These are phyloP conservation scores for Saccharomyces jurei DNA, from an alignment of 805 yeast genomes.

Conservation along the genomic window DNA sequence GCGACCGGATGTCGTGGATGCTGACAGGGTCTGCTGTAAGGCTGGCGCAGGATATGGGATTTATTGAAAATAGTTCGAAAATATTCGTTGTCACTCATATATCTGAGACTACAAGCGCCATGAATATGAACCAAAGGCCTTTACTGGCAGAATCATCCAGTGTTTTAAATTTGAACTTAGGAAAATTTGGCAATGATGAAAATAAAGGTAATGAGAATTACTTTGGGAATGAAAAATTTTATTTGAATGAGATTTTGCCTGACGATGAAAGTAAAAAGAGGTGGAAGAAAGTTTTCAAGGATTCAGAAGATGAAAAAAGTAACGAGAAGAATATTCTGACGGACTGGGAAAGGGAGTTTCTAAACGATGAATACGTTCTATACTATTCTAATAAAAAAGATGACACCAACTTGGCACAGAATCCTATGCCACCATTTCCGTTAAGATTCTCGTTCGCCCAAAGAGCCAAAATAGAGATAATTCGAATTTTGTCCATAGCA, in stretches of 20 bases:
- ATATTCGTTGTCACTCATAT: constrained; percentile 78
- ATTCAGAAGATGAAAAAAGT: constrained; percentile 6
- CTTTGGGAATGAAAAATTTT: constrained; percentile 29
- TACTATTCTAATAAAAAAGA: constrained; percentile 15
- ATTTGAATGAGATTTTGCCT: constrained; percentile 21
- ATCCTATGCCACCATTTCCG: constrained; percentile 12
- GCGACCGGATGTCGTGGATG: constrained; percentile 92
- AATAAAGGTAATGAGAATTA: constrained; percentile 35
- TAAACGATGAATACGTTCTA: constrained; percentile 28
- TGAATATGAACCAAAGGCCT: constrained; percentile 71
- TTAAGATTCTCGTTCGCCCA: constrained; percentile 55
- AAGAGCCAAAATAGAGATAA: constrained; percentile 69
- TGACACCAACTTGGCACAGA: constrained; percentile 1
- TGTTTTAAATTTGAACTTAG: constrained; percentile 44
- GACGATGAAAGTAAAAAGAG: constrained; percentile 19
- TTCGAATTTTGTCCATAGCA: constrained; percentile 72
- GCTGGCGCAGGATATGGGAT: constrained; percentile 77
- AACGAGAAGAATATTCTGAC: constrained; percentile 8
- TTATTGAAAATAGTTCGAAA: constrained; percentile 64
- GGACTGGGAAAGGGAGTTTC: constrained; percentile 25
- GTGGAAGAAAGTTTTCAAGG: constrained; percentile 17
- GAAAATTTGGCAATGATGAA: neutral
- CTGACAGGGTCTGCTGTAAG: constrained; percentile 80
- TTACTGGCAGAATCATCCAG: constrained; percentile 67
- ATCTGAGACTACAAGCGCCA: constrained; percentile 74